Conservation (phyloP, 345 rosid species). For the Gossypium raimondii region DNA sequence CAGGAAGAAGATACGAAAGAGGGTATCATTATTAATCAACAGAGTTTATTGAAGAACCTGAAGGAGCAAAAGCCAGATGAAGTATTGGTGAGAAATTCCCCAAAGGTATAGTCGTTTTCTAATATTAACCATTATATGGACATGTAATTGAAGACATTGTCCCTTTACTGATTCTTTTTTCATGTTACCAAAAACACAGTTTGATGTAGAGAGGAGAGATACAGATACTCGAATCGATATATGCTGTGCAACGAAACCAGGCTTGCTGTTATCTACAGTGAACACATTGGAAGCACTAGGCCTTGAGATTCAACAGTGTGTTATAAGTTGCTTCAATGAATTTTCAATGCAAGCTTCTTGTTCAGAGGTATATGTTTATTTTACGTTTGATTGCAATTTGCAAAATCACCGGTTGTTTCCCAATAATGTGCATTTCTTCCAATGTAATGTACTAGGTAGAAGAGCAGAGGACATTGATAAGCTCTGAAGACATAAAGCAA, state of each 20-base stretch:
- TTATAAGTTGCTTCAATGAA: conserved; percentile 85
- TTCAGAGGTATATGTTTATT: conserved; percentile 47
- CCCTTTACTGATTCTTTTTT: neutral
- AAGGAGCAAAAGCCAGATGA: conserved; percentile 52
- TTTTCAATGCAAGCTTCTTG: conserved; percentile 93
- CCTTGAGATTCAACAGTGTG: conserved; percentile 86
- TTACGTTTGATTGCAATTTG: too few relatives aligned
- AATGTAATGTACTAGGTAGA: conserved; percentile 22
- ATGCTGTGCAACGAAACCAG: conserved; percentile 78
- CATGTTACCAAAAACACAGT: conserved; percentile 37
- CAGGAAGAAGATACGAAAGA: conserved; percentile 43
- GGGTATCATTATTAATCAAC: conserved; percentile 25
- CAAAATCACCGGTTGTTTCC: neutral
- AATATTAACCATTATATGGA: neutral
- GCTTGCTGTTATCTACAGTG: conserved; percentile 72
- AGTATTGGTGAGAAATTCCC: conserved; percentile 66
- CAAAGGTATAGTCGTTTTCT: conserved; percentile 48
- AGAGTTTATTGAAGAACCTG: conserved; percentile 31
- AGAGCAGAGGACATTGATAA: conserved; percentile 48
- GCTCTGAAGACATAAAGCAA: conserved; percentile 83
- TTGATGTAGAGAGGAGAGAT: conserved; percentile 59
- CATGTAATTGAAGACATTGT: neutral
- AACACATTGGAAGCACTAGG: conserved; percentile 79
- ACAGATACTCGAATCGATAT: conserved; percentile 60
- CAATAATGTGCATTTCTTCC: neutral